These are phyloP conservation scores for Fusarium oxysporum DNA, from an alignment of 2,329 filamentous ascomycete genomes.

Conservation along the genomic window DNA sequence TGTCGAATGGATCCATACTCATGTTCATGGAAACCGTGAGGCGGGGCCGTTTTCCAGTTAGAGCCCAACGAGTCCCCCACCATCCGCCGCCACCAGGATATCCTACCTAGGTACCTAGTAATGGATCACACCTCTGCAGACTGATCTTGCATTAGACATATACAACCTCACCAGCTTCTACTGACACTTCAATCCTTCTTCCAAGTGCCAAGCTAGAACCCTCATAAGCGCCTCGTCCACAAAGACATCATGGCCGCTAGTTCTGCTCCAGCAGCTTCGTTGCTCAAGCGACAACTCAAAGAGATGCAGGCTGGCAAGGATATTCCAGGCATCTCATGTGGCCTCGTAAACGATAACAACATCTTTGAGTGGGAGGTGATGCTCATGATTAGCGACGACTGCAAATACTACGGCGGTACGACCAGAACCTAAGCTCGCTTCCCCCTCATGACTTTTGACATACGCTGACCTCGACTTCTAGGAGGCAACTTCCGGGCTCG, in stretches of 20 bases:
- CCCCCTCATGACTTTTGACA: background rate
- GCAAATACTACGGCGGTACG: constrained; percentile 91
- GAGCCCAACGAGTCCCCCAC: constrained; percentile 31
- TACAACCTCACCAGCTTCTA: background rate
- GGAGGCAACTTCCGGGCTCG: constrained; percentile 92
- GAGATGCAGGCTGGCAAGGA: constrained; percentile 93
- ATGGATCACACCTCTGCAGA: constrained; percentile 16
- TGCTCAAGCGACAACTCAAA: constrained; percentile 88
- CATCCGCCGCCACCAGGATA: constrained; percentile 24
- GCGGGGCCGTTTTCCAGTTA: constrained; percentile 25
- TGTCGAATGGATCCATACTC: constrained; percentile 9
- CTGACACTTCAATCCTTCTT: background rate
- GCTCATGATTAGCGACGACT: constrained; percentile 97
- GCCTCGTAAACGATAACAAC: constrained; percentile 84
- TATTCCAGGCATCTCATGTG: constrained; percentile 93
- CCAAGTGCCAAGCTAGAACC: background rate
- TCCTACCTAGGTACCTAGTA: background rate
- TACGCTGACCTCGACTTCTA: constrained; percentile 51
- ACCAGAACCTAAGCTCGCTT: constrained; percentile 22
- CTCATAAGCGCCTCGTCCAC: background rate
- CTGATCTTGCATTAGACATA: constrained; percentile 14
- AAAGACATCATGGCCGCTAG: constrained; percentile 38
- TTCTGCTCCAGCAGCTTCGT: constrained; percentile 70
- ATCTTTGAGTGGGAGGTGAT: constrained; percentile 99
- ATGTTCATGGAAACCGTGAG: background rate